Evolutionary conservation across 192 early-diverging fungal species (phyloP), one percentile per base, ranked within the genome.

Genomic region (Lobulomyces angularis): DNA sequence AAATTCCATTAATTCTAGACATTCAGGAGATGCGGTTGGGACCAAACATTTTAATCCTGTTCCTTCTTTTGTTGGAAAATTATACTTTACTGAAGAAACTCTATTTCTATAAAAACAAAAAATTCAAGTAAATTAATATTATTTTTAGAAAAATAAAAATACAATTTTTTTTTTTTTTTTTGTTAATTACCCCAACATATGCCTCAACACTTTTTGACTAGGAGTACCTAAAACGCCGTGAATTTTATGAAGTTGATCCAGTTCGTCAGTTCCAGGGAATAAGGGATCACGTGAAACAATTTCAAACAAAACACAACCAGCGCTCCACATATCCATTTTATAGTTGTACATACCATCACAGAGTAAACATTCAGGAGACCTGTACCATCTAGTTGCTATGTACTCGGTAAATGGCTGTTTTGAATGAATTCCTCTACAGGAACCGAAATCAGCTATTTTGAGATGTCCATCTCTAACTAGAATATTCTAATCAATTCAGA

Each of bases 331-430:
- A 51, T 77, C 74, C 71, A 77, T 74, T 37, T 71, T 71, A 51
- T 44, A 71, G 11, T 42, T 56, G 50, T 77, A 77, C 12, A 59
- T 55, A 21, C 74, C 74, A 22, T 63, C 58, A 38, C 61, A 64
- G 11, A 77, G 66, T n/a, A 77, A 49, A 48, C 72, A 76, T 45
- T 77, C 74, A 18, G 74, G 74, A 0, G 71, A 61, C n/a, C 74
- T 55, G 43, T 77, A 77, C 74, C 74, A 77, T 27, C 74, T 50
- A 3, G 74, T 77, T 3, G 74, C 74, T 45, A 77, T 77, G 59
- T 77, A 77, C 46, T 75, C 71, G n/a, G 74, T 77, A 51, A 68
- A 77, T 19, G 74, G 74, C 23, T 50, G 72, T 29, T 72, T 74
- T 25, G 68, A 72, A 55, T 77, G 68, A 19, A 76, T 72, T 19